phyloP scores from a whole-genome alignment of 2,329 filamentous ascomycete species.

The Chrysosphaeria jannelii region DNA sequence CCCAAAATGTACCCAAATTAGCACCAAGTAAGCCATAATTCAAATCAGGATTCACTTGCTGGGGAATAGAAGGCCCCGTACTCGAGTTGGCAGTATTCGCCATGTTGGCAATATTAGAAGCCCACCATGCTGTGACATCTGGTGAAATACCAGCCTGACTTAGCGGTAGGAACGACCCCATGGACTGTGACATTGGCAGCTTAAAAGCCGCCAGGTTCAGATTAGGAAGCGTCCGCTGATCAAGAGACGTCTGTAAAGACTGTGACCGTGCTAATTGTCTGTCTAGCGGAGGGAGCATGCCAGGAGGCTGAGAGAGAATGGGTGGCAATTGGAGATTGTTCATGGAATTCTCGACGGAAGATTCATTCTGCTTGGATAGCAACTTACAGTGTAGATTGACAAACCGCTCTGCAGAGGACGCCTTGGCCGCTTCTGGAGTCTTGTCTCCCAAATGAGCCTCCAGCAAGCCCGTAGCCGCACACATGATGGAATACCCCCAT shows the following conservation, averaged over 20 bases:
- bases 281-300: not conserved
- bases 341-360: constrained; percentile 4
- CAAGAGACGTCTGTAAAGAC: not conserved
- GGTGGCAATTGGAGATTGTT: not conserved
- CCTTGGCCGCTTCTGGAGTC: constrained; percentile 24
- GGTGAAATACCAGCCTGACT: no score
- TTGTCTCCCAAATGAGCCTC: constrained; percentile 28
- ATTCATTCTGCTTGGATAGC: constrained; percentile 20
- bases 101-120: constrained; percentile 6
- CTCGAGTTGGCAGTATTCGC: constrained; percentile 3
- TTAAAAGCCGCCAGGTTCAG: no score
- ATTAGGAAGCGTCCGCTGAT: constrained; percentile 1
- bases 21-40: constrained; percentile 5
- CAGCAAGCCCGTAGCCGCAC: constrained; percentile 24
- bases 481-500: constrained; percentile 33
- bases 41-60: constrained; percentile 5
- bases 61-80: constrained; percentile 2
- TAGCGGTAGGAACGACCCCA: constrained; percentile 2
- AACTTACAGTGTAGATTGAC: constrained; percentile 26
- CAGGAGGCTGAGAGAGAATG: not conserved
- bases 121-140: no score
- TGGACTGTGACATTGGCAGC: no score
- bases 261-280: not conserved
- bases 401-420: constrained; percentile 25
- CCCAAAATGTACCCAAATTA: constrained; percentile 6